A percentile compares a stretch with the other conserved stretches of the same genome.
These are phyloP conservation scores for Sarocladium oryzae DNA, from an alignment of 2,329 filamentous ascomycete species.

Conservation along the genomic window DNA sequence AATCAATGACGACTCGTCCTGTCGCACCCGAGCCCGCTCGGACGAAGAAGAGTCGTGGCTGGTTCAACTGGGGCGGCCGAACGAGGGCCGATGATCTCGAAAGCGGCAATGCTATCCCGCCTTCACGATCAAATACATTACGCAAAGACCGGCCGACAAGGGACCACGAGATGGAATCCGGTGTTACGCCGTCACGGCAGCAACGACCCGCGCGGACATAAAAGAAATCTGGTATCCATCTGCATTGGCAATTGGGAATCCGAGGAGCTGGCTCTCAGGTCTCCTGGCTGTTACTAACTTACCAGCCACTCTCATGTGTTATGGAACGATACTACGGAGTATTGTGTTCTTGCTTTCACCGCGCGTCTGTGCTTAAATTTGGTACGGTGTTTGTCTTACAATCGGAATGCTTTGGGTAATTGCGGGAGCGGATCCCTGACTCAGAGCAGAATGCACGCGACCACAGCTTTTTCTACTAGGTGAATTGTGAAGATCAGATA, in stretches of 20 bases:
- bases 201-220: not conserved
- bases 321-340: not conserved
- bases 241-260: not conserved
- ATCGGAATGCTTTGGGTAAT: constrained; percentile 2
- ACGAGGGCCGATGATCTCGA: constrained; percentile 2
- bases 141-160: not conserved
- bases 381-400: constrained; percentile 4
- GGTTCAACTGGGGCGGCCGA: constrained; percentile 1
- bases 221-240: too few species aligned
- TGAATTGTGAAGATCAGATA: constrained; percentile 7
- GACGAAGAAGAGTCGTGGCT: constrained; percentile 9
- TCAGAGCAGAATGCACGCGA: not conserved
- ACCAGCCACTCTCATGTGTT: constrained; percentile 4
- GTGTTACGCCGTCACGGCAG: not conserved
- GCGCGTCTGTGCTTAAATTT: not conserved
- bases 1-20: constrained; percentile 17
- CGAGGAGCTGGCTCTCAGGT: constrained; percentile 4
- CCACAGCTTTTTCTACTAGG: not conserved
- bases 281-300: not conserved
- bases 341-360: not conserved
- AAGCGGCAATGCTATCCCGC: not conserved
- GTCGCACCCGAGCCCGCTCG: constrained; percentile 1
- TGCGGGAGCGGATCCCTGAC: not conserved
- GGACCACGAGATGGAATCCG: not conserved
- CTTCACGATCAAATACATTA: not conserved